A percentile compares a stretch with the other conserved stretches of the same genome.
Conservation (phyloP, 169 alveolate genomes). For the Plasmodium malariae region DNA sequence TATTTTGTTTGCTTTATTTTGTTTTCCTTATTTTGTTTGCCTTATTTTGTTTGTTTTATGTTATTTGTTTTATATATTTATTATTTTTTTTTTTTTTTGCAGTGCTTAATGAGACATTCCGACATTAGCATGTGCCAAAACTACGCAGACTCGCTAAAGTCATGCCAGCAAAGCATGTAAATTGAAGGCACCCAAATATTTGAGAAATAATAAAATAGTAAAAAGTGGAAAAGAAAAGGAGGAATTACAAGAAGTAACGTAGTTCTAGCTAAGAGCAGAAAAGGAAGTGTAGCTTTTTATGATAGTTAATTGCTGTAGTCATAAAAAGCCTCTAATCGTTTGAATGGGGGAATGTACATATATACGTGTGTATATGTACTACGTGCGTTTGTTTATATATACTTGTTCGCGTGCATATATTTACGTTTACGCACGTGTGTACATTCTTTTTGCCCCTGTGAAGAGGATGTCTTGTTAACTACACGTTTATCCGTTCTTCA, state of each 20-base stretch:
- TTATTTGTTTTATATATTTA: not conserved
- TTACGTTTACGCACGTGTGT: too few relatives aligned
- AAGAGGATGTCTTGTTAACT: too few relatives aligned
- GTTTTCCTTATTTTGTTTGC: too few relatives aligned
- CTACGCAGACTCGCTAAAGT: slow-evolving; percentile 71
- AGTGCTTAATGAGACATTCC: slow-evolving; percentile 73
- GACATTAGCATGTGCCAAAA: slow-evolving; percentile 74
- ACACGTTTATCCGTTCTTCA: too few relatives aligned
- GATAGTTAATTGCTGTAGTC: not conserved
- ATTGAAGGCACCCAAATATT: not conserved
- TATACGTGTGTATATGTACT: not conserved
- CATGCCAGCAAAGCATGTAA: slow-evolving; percentile 76
- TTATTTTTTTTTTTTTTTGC: not conserved
- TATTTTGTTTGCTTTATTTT: too few relatives aligned
- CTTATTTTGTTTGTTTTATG: not conserved
- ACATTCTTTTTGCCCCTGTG: too few relatives aligned
- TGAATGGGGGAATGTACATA: not conserved
- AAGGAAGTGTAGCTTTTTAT: not conserved
- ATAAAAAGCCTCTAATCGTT: not conserved
- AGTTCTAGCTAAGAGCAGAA: not conserved
- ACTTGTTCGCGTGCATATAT: too few relatives aligned
- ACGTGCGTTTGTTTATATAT: too few relatives aligned
- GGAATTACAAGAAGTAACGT: not conserved
- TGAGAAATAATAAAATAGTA: not conserved
- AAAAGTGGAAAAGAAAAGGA: not conserved